Evolutionary conservation across 129 eudicot species (phyloP), one percentile per base, ranked within the genome.

Genomic region (Solidago caesia): DNA sequence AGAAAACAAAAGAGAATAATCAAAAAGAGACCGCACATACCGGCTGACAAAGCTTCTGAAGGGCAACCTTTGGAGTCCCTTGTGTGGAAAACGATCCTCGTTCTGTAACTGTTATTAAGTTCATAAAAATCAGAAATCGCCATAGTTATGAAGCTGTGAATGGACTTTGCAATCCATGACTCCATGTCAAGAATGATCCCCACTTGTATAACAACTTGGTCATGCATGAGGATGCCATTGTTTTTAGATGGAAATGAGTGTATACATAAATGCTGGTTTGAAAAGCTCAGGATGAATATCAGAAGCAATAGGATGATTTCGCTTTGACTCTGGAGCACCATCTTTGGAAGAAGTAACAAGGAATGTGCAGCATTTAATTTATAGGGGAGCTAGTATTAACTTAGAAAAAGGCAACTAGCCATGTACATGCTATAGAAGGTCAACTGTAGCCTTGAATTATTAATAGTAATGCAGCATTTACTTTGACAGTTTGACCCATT

Each of bases 121-220:
- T 6, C 68, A 39, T 39, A 63, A 13, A 63, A 63, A 8, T 63
- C 68, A 63, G 67, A 62, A 0, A 63, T 42, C 39, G 68, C 68
- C 47, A 39, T 13, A 12, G 45, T 63, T 16, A 63, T 13, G 68
- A 63, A 63, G 68, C 47, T 63, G 46, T 63, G 25, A 63, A 63
- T 63, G 43, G 68, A 63, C 47, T 63, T 63, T 63, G 45, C 14
- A 13, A 33, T 42, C 68, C 68, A 63, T 63, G 68, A 63, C 25
- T 63, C 26, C 68, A 63, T 63, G 25, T 63, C 68, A 39, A 63
- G 68, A 39, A 63, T 21, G 8, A 63, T 1, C 13, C 68, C 68
- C 5, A 63, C 68, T 4, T 16, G 67, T 26, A 63, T 39, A 27
- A 63, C 5, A 63, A 39, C 45, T 63, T 63, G 21, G 68, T 63